Evolutionary conservation across 345 rosid genomes (phyloP), one percentile per base, ranked within the genome.

Genomic region (Raphanus sativus): DNA sequence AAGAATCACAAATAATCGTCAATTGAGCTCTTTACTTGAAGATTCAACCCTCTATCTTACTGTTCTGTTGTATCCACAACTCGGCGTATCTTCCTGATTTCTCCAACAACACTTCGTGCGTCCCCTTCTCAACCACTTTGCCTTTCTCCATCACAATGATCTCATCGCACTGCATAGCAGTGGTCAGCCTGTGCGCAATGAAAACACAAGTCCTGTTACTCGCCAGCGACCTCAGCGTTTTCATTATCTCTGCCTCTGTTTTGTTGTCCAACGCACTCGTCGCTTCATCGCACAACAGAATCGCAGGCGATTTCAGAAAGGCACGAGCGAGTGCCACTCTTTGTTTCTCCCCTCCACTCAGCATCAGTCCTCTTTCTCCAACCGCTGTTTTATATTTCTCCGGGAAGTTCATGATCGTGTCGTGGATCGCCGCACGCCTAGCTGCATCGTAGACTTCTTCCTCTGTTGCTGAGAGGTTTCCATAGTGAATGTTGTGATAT

Each of bases 141-240:
- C 98, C 99, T 28, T 84, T 82, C 87, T 92, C 98, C 84, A 95
- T 67, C 30, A 95, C 98, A 36, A 95, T 83, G n/a, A 95, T 95
- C 97, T 91, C 97, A 81, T 95, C 97, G 59, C 96, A 95, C 45
- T 91, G 98, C 99, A 95, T 95, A 50, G 98, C 99, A 75, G 99
- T 95, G 38, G 99, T 92, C 30, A 95, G 90, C 82, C 97, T 90
- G 80, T 91, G 99, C 16, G 98, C 98, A 62, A 92, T 82, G 81
- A 95, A 95, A 64, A 95, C 75, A 45, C 97, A 89, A 69, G 99
- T 95, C 55, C 96, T 87, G 75, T 89, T 86, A 77, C 71, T 89
- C 72, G 98, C 90, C 25, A 91, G 70, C 4, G 93, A 89, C 84
- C 84, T 95, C 56, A 95, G 75, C 38, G 99, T 90, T 79, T 59